Conservation (phyloP, 2,329 filamentous ascomycete genomes). For the Fusarium poae region DNA sequence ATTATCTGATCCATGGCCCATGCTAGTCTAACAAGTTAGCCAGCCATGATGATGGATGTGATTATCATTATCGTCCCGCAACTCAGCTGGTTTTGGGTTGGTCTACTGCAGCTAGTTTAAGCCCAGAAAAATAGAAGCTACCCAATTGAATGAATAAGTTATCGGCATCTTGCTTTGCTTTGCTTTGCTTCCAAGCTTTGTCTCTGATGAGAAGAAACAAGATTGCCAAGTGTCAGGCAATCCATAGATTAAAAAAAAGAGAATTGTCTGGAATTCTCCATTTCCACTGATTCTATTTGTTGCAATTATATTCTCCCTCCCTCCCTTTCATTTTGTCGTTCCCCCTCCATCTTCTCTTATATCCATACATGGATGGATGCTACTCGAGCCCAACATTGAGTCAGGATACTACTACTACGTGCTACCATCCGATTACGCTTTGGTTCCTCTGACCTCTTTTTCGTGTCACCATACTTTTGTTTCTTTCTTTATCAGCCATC, state of each 20-base stretch:
- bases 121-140: slow-evolving; percentile 7
- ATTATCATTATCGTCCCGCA: slow-evolving; percentile 25
- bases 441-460: slow-evolving; percentile 14
- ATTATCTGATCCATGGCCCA: slow-evolving; percentile 35
- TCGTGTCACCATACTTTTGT: slow-evolving; percentile 20
- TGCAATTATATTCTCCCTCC: slow-evolving; percentile 12
- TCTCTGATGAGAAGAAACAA: too few relatives aligned
- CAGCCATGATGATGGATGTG: slow-evolving; percentile 30
- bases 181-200: slow-evolving; percentile 15
- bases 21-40: neutral
- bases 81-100: slow-evolving; percentile 37
- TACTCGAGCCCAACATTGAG: slow-evolving; percentile 30
- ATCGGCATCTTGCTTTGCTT: slow-evolving; percentile 31
- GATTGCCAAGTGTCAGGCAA: too few relatives aligned
- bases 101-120: slow-evolving; percentile 24
- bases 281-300: slow-evolving; percentile 34
- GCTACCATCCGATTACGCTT: slow-evolving; percentile 19
- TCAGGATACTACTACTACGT: slow-evolving; percentile 15
- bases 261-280: slow-evolving; percentile 35
- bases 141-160: slow-evolving; percentile 2
- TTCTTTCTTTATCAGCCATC: slow-evolving; percentile 4
- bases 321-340: slow-evolving; percentile 21
- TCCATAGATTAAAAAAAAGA: neutral
- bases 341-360: slow-evolving; percentile 24
- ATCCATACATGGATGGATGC: slow-evolving; percentile 21